Evolutionary conservation across 768 basidiomycete genomes (phyloP).

Genomic region (Mycena belliarum): DNA sequence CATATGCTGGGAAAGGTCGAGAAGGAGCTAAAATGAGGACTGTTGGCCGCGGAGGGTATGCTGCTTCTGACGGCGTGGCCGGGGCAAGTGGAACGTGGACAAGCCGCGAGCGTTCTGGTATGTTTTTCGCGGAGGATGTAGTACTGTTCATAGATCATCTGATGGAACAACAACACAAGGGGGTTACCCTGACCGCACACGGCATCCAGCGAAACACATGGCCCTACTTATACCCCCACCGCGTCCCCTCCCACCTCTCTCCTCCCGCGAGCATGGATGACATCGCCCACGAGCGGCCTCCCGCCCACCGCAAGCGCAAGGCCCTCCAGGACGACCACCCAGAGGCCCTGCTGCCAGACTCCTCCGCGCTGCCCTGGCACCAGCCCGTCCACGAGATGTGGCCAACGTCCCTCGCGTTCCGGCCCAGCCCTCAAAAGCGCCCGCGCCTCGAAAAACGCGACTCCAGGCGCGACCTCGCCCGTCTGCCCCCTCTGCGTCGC

Average conservation of each 20-base stretch:
- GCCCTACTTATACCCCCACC: too few species aligned
- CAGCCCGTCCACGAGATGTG: constrained; percentile 22
- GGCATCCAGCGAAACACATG: too few species aligned
- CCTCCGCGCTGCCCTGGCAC: constrained; percentile 33
- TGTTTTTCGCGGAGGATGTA: constrained; percentile 10
- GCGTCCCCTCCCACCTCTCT: constrained; percentile 23
- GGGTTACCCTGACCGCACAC: background rate
- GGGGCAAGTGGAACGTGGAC: background rate
- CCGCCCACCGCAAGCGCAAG: constrained; percentile 69
- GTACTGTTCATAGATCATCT: background rate
- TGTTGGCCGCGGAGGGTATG: constrained; percentile 13
- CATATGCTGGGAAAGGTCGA: constrained; percentile 6
- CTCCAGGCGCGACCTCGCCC: too few species aligned
- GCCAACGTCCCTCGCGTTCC: constrained; percentile 21
- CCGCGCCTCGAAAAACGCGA: constrained; percentile 38
- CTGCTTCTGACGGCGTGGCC: constrained; percentile 6
- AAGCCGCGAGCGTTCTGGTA: background rate
- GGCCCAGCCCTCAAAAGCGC: constrained; percentile 36
- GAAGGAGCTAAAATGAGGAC: constrained; percentile 1
- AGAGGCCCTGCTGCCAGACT: constrained; percentile 36
- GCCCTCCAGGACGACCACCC: constrained; percentile 51
- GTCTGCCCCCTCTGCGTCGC: constrained; percentile 18
- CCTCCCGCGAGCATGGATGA: constrained; percentile 53
- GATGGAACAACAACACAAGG: constrained; percentile 6
- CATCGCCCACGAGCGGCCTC: constrained; percentile 53